A percentile compares a stretch with the other conserved stretches of the same genome.
These are phyloP conservation scores for Corchorus olitorius DNA, from an alignment of 345 rosid species.

Conservation along the genomic window DNA sequence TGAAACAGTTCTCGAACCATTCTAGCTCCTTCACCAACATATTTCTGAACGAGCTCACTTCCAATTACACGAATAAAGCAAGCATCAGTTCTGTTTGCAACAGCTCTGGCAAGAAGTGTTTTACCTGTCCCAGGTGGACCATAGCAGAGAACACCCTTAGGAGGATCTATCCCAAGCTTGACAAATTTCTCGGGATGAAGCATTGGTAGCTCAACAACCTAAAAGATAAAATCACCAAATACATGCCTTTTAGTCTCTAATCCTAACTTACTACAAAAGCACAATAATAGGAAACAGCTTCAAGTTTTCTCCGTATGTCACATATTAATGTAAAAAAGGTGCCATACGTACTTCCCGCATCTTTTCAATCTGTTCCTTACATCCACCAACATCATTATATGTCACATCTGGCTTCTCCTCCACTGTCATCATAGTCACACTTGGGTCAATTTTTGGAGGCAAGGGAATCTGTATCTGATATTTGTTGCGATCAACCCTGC, in stretches of 20 bases:
- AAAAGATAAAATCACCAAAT: background rate
- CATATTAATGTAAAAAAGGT: background rate
- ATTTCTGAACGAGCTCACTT: constrained; percentile 76
- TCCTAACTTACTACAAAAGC: background rate
- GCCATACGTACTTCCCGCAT: constrained; percentile 69
- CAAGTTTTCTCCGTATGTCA: background rate
- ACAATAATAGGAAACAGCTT: background rate
- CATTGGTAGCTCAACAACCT: constrained; percentile 28
- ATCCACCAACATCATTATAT: constrained; percentile 94
- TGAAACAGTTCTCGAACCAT: constrained; percentile 56
- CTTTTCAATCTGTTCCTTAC: constrained; percentile 95
- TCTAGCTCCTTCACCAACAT: constrained; percentile 97
- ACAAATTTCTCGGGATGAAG: constrained; percentile 69
- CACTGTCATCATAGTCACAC: constrained; percentile 97
- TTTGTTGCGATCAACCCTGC: constrained; percentile 90
- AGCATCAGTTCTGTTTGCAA: constrained; percentile 87
- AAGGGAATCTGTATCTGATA: constrained; percentile 95
- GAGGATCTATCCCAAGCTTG: constrained; percentile 99
- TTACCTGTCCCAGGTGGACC: constrained; percentile 55
- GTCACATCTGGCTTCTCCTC: constrained; percentile 98
- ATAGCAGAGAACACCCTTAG: constrained; percentile 97
- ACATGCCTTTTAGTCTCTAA: background rate
- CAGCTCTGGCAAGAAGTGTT: constrained; percentile 60
- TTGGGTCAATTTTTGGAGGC: constrained; percentile 97
- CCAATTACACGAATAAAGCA: constrained; percentile 29